Base-by-base conservation (phyloP, 345 rosid genomes). In the Angophora floribunda region DNA sequence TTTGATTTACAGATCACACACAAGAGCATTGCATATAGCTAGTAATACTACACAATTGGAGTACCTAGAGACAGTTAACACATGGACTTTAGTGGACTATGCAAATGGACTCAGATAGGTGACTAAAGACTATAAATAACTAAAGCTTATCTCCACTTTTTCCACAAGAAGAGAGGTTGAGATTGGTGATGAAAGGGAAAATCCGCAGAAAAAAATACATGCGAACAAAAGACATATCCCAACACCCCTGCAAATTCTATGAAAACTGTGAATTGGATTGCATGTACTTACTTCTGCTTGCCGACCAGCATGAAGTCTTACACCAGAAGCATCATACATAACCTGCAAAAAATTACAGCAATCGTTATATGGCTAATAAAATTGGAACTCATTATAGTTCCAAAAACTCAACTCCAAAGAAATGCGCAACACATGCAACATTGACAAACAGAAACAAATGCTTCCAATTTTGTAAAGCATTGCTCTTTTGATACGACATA, bases 311-410 rank as follows among this genome's bases (percentile, higher is more conserved):
- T 95, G 97, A 89, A 95, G 94, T 87, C 95, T 91, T 82, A 94
- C 95, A 87, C 95, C 95, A 87, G 94, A 88, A 85, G 97, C 97
- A 92, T 95, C 97, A 90, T 94, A 95, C 95, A 95, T 95, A 44
- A 95, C 97, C 97, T 95, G 93, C 86, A 90, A 85, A 90, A 86
- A 21, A 59, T 24, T 26, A 45, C 44, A 22, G 65, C 3, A 57
- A 28, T 45, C 24, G 32, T 89, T 19, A 90, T 75, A 51, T 44
- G 80, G 52, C 85, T 52, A 92, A 32, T 16, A 50, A 75, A 36
- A 65, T 12, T 52, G 12, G n/a, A 75, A 49, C 41, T 30, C 12
- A 19, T 51, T 52, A 87, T 67, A 7, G 36, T 41, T 41, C 87
- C 41, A 86, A 57, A 87, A 14, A 78, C 52, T 70, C 85, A 30